Percentiles rank a stretch among this genome's conserved stretches.
Conservation (phyloP, 73 alveolate species). For the Tetrahymena borealis region DNA sequence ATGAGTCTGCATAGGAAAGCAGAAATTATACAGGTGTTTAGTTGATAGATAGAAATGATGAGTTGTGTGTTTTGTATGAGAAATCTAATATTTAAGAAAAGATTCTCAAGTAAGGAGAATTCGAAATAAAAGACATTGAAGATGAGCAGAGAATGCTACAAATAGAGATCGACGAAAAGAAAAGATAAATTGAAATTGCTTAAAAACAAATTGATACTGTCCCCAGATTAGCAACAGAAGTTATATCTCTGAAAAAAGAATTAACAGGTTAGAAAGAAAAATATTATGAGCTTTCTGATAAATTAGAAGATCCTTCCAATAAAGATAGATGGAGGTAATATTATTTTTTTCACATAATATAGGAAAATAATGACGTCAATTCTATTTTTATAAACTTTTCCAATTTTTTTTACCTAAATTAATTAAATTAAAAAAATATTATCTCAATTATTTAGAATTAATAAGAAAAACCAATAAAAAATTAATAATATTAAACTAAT, state of each 20-base stretch:
- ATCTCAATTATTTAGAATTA: no score
- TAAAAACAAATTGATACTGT: slow-evolving; percentile 83
- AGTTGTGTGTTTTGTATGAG: slow-evolving; percentile 90
- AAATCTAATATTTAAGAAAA: slow-evolving; percentile 88
- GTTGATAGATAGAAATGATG: slow-evolving; percentile 94
- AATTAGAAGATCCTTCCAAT: slow-evolving; percentile 89
- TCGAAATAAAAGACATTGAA: slow-evolving; percentile 87
- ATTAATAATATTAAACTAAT: no score
- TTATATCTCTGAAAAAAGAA: slow-evolving; percentile 64
- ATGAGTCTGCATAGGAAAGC: slow-evolving; percentile 93
- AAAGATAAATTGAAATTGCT: slow-evolving; percentile 82
- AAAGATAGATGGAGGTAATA: slow-evolving; percentile 53
- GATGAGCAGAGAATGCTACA: slow-evolving; percentile 88
- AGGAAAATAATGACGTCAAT: no score
- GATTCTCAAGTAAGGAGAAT: slow-evolving; percentile 86
- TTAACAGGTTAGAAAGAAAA: slow-evolving; percentile 54
- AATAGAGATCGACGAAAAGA: slow-evolving; percentile 80
- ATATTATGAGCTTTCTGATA: slow-evolving; percentile 61
- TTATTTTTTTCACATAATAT: no score
- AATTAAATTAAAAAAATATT: no score
- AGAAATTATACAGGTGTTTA: slow-evolving; percentile 94
- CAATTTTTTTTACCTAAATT: no score
- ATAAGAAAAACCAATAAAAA: no score
- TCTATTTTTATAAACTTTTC: no score
- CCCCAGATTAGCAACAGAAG: slow-evolving; percentile 77